phyloP scores from a whole-genome alignment of 2,329 filamentous ascomycete genomes.

The Ambrosiella beaveri region DNA sequence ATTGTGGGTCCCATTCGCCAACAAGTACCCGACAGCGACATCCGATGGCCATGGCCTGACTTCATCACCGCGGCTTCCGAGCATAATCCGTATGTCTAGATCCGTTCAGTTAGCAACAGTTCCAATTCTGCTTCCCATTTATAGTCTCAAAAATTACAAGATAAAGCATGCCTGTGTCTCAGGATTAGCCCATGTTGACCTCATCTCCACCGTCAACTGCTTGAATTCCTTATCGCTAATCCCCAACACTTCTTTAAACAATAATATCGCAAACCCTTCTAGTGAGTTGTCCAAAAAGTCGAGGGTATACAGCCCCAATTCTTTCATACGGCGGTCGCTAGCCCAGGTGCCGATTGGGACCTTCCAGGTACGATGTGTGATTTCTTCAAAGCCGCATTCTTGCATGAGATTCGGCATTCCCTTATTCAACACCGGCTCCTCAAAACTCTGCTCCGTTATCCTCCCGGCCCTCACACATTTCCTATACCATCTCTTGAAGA shows the following conservation, averaged over 20 bases:
- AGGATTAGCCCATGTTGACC: constrained; percentile 8
- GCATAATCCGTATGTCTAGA: constrained; percentile 4
- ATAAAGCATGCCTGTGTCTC: constrained; percentile 5
- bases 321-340: constrained; percentile 26
- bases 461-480: constrained; percentile 18
- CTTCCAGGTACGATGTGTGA: constrained; percentile 23
- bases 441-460: constrained; percentile 18
- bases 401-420: constrained; percentile 16
- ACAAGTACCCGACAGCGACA: too few relatives aligned
- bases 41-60: too few relatives aligned
- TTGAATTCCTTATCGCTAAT: constrained; percentile 18
- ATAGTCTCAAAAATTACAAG: constrained; percentile 2
- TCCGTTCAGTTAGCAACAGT: background rate
- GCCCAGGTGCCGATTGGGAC: constrained; percentile 31
- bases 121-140: background rate
- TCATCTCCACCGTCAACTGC: constrained; percentile 16
- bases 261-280: constrained; percentile 18
- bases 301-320: constrained; percentile 22
- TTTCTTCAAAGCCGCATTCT: constrained; percentile 24
- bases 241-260: constrained; percentile 18
- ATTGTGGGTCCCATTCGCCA: too few relatives aligned
- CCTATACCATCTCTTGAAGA: constrained; percentile 19
- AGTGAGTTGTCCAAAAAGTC: constrained; percentile 18
- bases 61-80: background rate
- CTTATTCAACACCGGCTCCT: constrained; percentile 10